phyloP scores from a whole-genome alignment of 2,329 filamentous ascomycete genomes.

The Fusarium duplospermum region DNA sequence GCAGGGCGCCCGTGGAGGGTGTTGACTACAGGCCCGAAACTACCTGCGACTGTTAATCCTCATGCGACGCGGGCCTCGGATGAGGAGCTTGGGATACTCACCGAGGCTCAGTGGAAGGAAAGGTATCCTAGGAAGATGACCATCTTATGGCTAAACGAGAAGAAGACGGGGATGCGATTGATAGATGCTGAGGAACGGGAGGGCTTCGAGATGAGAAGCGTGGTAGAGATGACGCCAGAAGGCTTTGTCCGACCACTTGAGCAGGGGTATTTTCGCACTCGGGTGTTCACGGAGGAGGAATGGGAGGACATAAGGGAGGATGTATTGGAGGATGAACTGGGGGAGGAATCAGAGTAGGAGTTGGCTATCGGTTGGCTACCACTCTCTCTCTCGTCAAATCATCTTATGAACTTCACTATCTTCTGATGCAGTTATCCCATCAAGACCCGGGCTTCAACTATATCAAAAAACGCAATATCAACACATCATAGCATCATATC shows the following conservation, averaged over 20 bases:
- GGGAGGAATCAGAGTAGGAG: neutral
- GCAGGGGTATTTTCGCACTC: neutral
- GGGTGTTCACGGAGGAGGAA: neutral
- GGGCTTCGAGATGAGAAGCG: neutral
- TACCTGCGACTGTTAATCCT: neutral
- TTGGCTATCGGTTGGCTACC: neutral
- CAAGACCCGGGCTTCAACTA: no score
- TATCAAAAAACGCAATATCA: no score
- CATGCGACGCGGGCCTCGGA: neutral
- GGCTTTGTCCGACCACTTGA: conserved; percentile 2
- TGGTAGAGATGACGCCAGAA: neutral
- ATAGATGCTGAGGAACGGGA: conserved; percentile 1
- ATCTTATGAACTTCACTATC: neutral
- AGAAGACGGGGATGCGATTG: neutral
- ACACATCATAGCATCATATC: no score
- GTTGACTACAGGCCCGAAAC: neutral
- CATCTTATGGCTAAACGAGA: neutral
- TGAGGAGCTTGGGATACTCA: neutral
- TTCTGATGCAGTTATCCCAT: no score
- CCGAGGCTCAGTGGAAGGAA: neutral
- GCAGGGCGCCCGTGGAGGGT: neutral
- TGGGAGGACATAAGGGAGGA: neutral
- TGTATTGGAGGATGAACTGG: neutral
- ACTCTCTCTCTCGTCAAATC: neutral
- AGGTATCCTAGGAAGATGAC: rapidly evolving